Percentiles rank a stretch among this genome's conserved stretches.
phyloP scores from a whole-genome alignment of 352 stramenopile species.

The Pythium myriotylum region DNA sequence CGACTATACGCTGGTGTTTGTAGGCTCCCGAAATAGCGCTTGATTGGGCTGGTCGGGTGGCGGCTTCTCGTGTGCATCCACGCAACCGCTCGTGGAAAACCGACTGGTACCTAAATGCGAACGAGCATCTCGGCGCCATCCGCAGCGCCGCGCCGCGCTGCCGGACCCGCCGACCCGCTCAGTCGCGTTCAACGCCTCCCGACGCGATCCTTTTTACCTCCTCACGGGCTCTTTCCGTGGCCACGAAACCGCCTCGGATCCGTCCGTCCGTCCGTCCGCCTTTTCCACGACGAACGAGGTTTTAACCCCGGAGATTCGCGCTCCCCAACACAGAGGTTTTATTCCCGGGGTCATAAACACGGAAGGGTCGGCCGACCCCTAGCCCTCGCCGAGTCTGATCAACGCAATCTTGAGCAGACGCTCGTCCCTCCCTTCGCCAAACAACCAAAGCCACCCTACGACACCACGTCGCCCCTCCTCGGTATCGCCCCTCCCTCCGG shows the following conservation, averaged over 20 bases:
- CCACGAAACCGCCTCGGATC: not conserved
- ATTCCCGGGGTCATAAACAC: conserved; percentile 22
- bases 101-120: not conserved
- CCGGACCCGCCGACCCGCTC: no score
- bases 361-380: conserved; percentile 9
- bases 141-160: no score
- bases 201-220: not conserved
- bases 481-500: conserved; percentile 3
- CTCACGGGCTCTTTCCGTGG: not conserved
- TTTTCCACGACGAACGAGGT: conserved; percentile 7
- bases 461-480: not conserved
- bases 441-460: conserved; percentile 5
- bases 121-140: not conserved
- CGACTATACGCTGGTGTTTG: no score
- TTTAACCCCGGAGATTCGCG: not conserved
- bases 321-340: conserved; percentile 16
- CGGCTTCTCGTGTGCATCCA: conserved; percentile 4
- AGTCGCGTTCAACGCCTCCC: not conserved
- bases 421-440: conserved; percentile 8
- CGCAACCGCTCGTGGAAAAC: no score
- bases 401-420: conserved; percentile 21
- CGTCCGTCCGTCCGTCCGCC: not conserved
- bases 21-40: no score
- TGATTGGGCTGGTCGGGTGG: conserved; percentile 4
- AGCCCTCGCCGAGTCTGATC: conserved; percentile 8